phyloP scores from a whole-genome alignment of 106 monocot genomes.

The Chionographis japonica region DNA sequence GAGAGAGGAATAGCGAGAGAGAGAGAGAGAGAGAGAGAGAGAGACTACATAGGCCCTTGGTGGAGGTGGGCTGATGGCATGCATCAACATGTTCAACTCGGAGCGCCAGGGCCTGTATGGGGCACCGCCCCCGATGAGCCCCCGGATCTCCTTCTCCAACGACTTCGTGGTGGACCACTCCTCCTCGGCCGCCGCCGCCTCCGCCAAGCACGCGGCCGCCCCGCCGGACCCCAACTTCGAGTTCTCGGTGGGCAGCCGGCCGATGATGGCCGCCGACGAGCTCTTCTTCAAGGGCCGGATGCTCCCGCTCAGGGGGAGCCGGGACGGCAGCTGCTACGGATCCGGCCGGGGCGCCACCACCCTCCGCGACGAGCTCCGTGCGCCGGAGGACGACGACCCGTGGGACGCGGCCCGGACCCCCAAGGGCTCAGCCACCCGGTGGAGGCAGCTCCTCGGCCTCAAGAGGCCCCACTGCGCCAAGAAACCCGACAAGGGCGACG shows the following conservation, averaged over 20 bases:
- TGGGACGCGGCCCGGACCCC: conserved; percentile 5
- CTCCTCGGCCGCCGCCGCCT: conserved; percentile 5
- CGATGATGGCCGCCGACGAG: conserved; percentile 76
- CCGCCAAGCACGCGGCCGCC: neutral
- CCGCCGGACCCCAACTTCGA: conserved; percentile 49
- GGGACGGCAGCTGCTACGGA: neutral
- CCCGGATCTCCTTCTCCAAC: too few species aligned
- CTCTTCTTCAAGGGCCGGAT: conserved; percentile 68
- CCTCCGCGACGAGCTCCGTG: conserved; percentile 51
- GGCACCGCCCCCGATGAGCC: conserved; percentile 28
- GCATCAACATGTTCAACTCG: conserved; percentile 61
- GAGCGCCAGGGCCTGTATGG: conserved; percentile 7
- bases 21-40: too few species aligned
- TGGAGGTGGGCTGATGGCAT: conserved; percentile 47
- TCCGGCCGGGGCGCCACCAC: conserved; percentile 17
- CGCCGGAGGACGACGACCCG: neutral
- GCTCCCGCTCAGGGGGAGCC: conserved; percentile 36
- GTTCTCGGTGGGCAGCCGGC: conserved; percentile 53
- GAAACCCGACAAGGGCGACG: conserved; percentile 6
- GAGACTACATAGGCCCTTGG: too few species aligned
- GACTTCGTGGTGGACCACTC: conserved; percentile 50
- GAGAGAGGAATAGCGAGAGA: neutral
- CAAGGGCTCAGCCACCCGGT: conserved; percentile 12
- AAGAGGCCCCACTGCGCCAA: conserved; percentile 10
- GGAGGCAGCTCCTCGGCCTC: conserved; percentile 56